Conservation (phyloP, 202 grass and related monocot species). For the Tripidium arundinaceum region DNA sequence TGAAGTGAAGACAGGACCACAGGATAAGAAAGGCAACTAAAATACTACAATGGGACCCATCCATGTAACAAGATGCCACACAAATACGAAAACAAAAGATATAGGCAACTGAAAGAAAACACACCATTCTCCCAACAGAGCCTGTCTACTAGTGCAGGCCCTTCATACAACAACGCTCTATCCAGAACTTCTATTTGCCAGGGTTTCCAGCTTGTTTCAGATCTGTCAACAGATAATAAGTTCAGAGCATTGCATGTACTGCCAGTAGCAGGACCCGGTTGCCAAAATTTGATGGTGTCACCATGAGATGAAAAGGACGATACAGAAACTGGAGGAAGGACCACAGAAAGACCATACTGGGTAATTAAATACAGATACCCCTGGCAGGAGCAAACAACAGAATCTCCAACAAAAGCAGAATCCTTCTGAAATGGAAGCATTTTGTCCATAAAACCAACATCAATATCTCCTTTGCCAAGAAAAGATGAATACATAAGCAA, state of each 20-base stretch:
- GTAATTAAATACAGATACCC: constrained; percentile 89
- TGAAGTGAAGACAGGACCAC: background rate
- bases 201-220: constrained; percentile 51
- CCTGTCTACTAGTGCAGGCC: constrained; percentile 57
- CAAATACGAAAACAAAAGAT: constrained; percentile 9
- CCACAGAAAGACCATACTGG: constrained; percentile 64
- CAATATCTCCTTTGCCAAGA: constrained; percentile 47
- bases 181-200: constrained; percentile 97
- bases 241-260: constrained; percentile 43
- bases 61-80: constrained; percentile 15
- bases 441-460: constrained; percentile 16
- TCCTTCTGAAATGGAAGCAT: constrained; percentile 45
- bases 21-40: constrained; percentile 22
- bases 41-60: background rate
- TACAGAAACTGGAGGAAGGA: constrained; percentile 72
- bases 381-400: constrained; percentile 70
- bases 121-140: constrained; percentile 85
- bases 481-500: constrained; percentile 40
- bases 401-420: constrained; percentile 50
- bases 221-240: constrained; percentile 37
- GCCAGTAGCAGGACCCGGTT: constrained; percentile 33
- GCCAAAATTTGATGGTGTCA: constrained; percentile 51
- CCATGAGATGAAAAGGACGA: constrained; percentile 42
- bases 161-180: constrained; percentile 83
- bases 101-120: constrained; percentile 20